Evolutionary conservation across 208 protist genomes (phyloP), one percentile per base, ranked within the genome.

Genomic region (Leishmania turanica): DNA sequence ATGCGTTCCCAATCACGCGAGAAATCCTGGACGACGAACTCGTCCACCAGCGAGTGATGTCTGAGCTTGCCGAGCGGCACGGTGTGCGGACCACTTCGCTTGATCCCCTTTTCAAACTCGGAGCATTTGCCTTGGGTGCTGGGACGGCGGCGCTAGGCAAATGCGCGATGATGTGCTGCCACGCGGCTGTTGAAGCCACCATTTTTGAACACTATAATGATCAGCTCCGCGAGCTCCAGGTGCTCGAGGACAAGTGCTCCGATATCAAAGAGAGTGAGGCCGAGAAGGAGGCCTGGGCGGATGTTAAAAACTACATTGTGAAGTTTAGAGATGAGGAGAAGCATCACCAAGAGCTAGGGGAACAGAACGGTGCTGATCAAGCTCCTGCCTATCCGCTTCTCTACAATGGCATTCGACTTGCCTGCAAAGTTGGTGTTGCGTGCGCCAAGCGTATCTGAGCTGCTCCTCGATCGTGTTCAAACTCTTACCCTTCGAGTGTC

Each of bases 141-240:
- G 81, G 89, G 34, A 97, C 94, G 9, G 92, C 94, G 7, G 75
- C 91, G 56, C 83, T 96, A 0, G 94, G 94, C 15, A 95, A 95
- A 79, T 88, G 96, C 34, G 92, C 94, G 6, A 93, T 96, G 87
- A 97, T 97, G 94, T 96, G 92, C 83, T 96, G 92, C 76, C 94
- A 97, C 81, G 94, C 92, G 54, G 94, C 94, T 27, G 91, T 97
- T 31, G 94, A 97, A 68, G 88, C 92, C 56, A 95, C 91, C 7
- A 97, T 97, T 80, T 92, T 88, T 62, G 83, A 93, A 17, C 94
- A 97, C 74, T 97, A 97, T 84, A 97, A 97, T 78, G 94, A 97
- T 73, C 94, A 97, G 71, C 91, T 97, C 24, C 88, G 94, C 4
- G 94, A 96, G 76, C 86, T 97, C 71, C 88, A 95, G 64, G 69